Evolutionary conservation across 129 eudicot species (phyloP), one percentile per base, ranked within the genome.

Genomic region (Tanacetum coccineum): DNA sequence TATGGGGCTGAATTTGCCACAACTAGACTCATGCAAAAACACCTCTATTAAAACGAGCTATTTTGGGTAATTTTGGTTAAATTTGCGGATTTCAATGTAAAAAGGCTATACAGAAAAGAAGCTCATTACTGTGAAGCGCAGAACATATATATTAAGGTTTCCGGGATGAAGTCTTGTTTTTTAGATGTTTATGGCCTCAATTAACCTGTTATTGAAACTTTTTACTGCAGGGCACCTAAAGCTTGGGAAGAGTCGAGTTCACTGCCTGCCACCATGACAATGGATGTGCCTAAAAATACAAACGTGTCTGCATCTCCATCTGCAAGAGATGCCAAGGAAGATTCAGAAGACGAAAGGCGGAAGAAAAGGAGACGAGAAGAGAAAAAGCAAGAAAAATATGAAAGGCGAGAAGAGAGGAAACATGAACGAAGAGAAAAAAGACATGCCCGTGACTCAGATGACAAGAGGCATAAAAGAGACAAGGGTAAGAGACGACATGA

Each of bases 311-410:
- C 58, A 9, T 50, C 65, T 62, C 66, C 78, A 0, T 10, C 87
- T 32, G 49, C 73, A 50, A 80, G 59, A 66, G 73, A 75, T 9
- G 76, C 28, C 14, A 67, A 61, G 68, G 87, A 85, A 62, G 94
- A 20, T 72, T 49, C 69, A 13, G 20, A 52, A 72, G 95, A 85
- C 47, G 98, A 87, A 74, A 75, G 70, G 25, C 73, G 51, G 59
- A 88, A 88, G 91, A 87, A 80, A 71, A 84, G 85, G 76, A 83
- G 80, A 66, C 86, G 75, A 9, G 86, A 86, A 61, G 97, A 86
- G 75, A 86, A 71, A 74, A 87, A 76, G 70, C 64, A 59, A 2
- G 64, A 59, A 26, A 59, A 59, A 18, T 78, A 79, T 76, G 93
- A 83, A n/a, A 62, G 71, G 68, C 56, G 77, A 13, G 96, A 88